Conservation (phyloP, 2,329 filamentous ascomycete species). For the Fusarium clavum region DNA sequence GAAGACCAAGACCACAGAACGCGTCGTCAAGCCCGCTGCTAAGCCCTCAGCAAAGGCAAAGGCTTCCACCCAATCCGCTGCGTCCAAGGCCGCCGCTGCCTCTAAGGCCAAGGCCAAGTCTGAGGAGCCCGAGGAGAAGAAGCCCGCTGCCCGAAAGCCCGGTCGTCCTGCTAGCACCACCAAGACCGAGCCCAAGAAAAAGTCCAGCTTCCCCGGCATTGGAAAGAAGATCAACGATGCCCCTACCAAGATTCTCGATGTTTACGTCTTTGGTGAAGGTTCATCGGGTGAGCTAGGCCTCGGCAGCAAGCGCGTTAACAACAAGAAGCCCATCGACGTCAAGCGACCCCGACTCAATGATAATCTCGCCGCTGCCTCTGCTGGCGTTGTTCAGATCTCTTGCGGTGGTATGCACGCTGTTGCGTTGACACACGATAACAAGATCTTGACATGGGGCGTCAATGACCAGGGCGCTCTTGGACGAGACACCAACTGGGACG, state of each 20-base stretch:
- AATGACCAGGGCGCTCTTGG: constrained; percentile 87
- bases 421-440: constrained; percentile 82
- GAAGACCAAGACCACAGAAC: constrained; percentile 45
- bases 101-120: constrained; percentile 43
- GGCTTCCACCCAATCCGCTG: constrained; percentile 37
- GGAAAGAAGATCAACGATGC: constrained; percentile 78
- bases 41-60: constrained; percentile 45
- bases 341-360: constrained; percentile 88
- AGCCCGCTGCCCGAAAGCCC: constrained; percentile 37
- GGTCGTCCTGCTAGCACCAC: constrained; percentile 19
- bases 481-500: constrained; percentile 76
- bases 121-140: constrained; percentile 62
- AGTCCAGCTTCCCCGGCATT: constrained; percentile 58
- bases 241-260: constrained; percentile 72
- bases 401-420: constrained; percentile 86
- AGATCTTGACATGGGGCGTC: constrained; percentile 87
- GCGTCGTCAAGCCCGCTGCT: constrained; percentile 45
- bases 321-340: constrained; percentile 74
- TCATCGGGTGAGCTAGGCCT: constrained; percentile 85
- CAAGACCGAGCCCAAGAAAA: constrained; percentile 42
- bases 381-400: constrained; percentile 81
- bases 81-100: constrained; percentile 44
- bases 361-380: constrained; percentile 67
- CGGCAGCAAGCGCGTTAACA: constrained; percentile 72
- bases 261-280: constrained; percentile 86